A percentile compares a stretch with the other conserved stretches of the same genome.
Evolutionary conservation across 2,329 filamentous ascomycete species (phyloP).

Genomic region (Stagonosporopsis vannaccii): DNA sequence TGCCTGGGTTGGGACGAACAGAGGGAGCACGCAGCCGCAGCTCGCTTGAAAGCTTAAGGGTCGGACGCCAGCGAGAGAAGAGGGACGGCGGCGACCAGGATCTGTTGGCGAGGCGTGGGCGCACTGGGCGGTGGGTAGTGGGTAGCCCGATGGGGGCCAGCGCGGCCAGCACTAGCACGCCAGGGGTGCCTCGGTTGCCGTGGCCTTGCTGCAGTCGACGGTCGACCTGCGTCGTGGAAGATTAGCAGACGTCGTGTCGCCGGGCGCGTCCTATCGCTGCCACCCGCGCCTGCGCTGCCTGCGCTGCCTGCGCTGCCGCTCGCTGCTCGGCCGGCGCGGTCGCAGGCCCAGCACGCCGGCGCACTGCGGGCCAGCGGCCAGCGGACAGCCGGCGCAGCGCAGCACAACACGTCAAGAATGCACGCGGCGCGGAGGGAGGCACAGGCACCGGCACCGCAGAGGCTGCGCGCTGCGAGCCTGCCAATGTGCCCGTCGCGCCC

Average conservation of each 20-base stretch:
- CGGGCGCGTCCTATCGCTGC: not conserved
- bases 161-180: slow-evolving; percentile 11
- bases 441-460: no score
- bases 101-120: slow-evolving; percentile 29
- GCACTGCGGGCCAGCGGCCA: no score
- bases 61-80: slow-evolving; percentile 17
- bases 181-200: slow-evolving; percentile 31
- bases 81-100: slow-evolving; percentile 30
- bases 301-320: no score
- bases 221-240: slow-evolving; percentile 19
- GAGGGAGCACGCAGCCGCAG: slow-evolving; percentile 26
- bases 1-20: slow-evolving; percentile 21
- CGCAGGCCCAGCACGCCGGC: no score
- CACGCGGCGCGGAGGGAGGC: slow-evolving; percentile 10
- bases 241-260: slow-evolving; percentile 22
- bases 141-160: slow-evolving; percentile 23
- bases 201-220: slow-evolving; percentile 18
- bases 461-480: not conserved
- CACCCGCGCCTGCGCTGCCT: no score
- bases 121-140: not conserved
- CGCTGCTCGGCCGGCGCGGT: no score
- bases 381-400: slow-evolving; percentile 4
- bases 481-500: slow-evolving; percentile 1
- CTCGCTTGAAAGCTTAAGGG: slow-evolving; percentile 32
- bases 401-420: slow-evolving; percentile 26